Conservation (phyloP, 306 rosid genomes). For the Glycine tomentella region DNA sequence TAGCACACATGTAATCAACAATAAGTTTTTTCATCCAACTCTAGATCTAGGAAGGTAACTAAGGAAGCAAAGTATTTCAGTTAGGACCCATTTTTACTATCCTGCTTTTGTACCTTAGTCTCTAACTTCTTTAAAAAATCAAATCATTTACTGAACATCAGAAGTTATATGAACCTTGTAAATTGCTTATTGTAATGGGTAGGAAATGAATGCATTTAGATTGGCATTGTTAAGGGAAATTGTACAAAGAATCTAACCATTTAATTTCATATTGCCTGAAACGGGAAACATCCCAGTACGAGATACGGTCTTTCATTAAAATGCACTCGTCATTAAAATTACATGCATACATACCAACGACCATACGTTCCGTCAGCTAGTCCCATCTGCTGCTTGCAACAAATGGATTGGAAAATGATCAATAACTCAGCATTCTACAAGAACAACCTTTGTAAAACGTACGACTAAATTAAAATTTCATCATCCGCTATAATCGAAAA, state of each 20-base stretch:
- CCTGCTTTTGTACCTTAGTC: constrained; percentile 2
- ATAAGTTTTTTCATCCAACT: constrained; percentile 20
- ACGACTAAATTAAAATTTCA: constrained; percentile 50
- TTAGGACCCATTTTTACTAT: not conserved
- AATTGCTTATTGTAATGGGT: not conserved
- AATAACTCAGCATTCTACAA: constrained; percentile 49
- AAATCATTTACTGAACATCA: not conserved
- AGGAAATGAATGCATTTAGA: not conserved
- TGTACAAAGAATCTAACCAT: not conserved
- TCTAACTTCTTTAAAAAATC: not conserved
- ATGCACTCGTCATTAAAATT: constrained; percentile 39
- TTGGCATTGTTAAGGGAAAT: not conserved
- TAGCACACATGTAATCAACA: not conserved
- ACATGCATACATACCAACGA: constrained; percentile 48
- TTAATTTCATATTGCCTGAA: constrained; percentile 23
- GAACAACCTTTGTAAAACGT: constrained; percentile 43
- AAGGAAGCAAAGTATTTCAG: not conserved
- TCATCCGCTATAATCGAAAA: constrained; percentile 45
- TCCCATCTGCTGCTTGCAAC: constrained; percentile 35
- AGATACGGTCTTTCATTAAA: constrained; percentile 29
- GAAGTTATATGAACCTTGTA: constrained; percentile 4
- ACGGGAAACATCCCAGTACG: not conserved
- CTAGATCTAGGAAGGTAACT: not conserved
- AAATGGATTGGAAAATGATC: constrained; percentile 40
- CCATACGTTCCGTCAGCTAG: constrained; percentile 30